phyloP scores from a whole-genome alignment of 768 basidiomycete genomes.

The Leccinum disarticulatum region DNA sequence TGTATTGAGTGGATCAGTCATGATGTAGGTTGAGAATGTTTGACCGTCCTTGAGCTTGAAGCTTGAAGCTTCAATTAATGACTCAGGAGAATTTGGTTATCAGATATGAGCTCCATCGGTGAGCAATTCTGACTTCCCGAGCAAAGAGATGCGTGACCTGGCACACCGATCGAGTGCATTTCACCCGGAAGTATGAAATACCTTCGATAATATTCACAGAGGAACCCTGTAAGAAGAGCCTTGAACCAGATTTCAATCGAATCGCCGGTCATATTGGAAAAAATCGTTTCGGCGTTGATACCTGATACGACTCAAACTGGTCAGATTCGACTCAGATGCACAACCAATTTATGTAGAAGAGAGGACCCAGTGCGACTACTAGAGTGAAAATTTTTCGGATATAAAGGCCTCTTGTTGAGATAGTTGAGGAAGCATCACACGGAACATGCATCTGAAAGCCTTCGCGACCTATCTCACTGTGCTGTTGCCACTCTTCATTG shows the following conservation, averaged over 20 bases:
- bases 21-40: no score
- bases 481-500: conserved; percentile 2
- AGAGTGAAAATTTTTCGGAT: background rate
- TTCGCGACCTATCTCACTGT: background rate
- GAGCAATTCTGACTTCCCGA: no score
- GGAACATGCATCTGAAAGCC: background rate
- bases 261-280: background rate
- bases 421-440: background rate
- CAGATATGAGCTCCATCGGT: no score
- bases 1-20: background rate
- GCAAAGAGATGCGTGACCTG: background rate
- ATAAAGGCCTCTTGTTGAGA: background rate
- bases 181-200: background rate
- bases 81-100: background rate
- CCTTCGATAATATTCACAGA: background rate
- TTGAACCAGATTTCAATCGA: no score
- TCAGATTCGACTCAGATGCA: background rate
- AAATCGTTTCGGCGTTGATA: no score
- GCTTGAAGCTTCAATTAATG: no score
- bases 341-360: background rate
- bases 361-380: background rate
- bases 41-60: no score
- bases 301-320: no score
- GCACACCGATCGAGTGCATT: no score
- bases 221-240: background rate